Base-by-base conservation (phyloP, 345 rosid genomes). In the Streptanthus diversifolius region DNA sequence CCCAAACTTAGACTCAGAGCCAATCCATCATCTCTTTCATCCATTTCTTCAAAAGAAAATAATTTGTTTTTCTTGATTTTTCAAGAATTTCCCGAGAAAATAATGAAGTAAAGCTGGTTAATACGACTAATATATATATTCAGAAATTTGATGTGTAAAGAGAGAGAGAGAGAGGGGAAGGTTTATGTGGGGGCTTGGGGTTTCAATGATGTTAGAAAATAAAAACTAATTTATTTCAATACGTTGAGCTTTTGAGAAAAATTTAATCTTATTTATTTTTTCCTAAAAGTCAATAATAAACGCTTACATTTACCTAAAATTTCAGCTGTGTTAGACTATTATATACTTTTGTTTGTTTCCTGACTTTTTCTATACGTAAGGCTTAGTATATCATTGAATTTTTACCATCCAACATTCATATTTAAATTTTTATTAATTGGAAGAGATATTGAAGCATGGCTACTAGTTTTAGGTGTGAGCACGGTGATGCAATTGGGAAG, bases 1-100 rank as follows among this genome's bases (percentile, higher is more conserved):
- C 72, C 76, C 7, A 70, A 49, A 40, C 74, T 61, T 32, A 72
- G 54, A 67, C 71, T 73, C 73, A 90, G 45, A 19, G 86, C 82
- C 68, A 87, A 77, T 0, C 79, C 87, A 77, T 86, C 84, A 59
- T 83, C 84, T 73, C 81, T 84, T 45, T 80, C 89, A 37, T 72
- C 82, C 96, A 86, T 87, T 55, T 65, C 68, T 54, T 17, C 47
- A 64, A 36, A 52, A 25, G 17, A 54, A 33, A 22, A 69, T n/a
- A n/a, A n/a, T n/a, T n/a, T n/a, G n/a, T n/a, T n/a, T 22, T 18
- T 37, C 4, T 35, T 35, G 17, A 39, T 4, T 51, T 71, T 18
- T 27, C 73, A 77, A 67, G 36, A 58, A 47, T 71, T 25, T 75
- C 49, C 43, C 13, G 56, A 19, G 70, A 71, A 73, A 73, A 69